Base-by-base conservation (phyloP, 2,329 filamentous ascomycete species). In the Colletotrichum melonis region DNA sequence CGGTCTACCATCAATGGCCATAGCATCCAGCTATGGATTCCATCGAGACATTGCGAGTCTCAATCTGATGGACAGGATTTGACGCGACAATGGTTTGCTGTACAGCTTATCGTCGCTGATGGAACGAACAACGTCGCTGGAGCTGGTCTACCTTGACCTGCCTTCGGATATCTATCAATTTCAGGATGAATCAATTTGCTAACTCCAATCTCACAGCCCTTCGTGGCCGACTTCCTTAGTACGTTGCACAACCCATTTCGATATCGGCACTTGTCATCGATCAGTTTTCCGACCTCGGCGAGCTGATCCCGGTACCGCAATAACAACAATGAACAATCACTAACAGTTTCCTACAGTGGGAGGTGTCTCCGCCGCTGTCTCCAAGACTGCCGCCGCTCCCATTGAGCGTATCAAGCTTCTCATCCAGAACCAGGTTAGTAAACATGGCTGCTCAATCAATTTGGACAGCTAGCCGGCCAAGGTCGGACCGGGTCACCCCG, bases 381-480 rank as follows among this genome's bases (percentile, higher is more conserved):
- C 97, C 86, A 99, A 99, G 95, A 99, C 97, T 81, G 97, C 97
- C 84, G 97, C 97, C 86, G 97, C 97, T 89, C 97, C 97, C 89
- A 99, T 99, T 83, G 97, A 99, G 95, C 97, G 97, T 95, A 93
- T 99, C 90, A 99, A 99, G 95, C 97, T 99, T 85, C 94, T 99
- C 85, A 97, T 99, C 90, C 97, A 99, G 92, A 99, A 99, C 91
- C 97, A 99, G 94, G 95, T 98, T 92, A 80, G 95, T 90, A 12
- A 56, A 30, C 2, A 42, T 19, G 26, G n/a, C 30, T 26, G 14
- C 24, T 26, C 9, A 7, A 24, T 32, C 46, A 19, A 14, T 62
- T 6, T 60, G 56, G 67, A 65, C 67, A 71, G 56, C 22, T 66
- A 35, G 67, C 35, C 26, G 22, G 60, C 67, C 56, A 63, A 49